Percentiles rank a stretch among this genome's conserved stretches.
Evolutionary conservation across 129 eudicot genomes (phyloP).

Genomic region (Centaurea solstitialis): DNA sequence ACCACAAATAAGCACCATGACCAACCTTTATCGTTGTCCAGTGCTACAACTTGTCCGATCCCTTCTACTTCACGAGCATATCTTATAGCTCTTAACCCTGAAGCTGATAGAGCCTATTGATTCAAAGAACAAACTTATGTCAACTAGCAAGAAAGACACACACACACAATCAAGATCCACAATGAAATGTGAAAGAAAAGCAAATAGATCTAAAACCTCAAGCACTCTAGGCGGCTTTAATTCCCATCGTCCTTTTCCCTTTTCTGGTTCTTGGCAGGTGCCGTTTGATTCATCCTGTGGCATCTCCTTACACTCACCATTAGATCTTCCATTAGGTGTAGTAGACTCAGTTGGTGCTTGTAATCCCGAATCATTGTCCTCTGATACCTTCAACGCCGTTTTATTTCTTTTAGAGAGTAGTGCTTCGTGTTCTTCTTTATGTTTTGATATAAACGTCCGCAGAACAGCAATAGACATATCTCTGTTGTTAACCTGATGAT

Average conservation of each 20-base stretch:
- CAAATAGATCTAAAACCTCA: slow-evolving; percentile 55
- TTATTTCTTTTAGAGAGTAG: slow-evolving; percentile 50
- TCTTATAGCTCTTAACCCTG: slow-evolving; percentile 95
- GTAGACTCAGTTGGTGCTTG: slow-evolving; percentile 42
- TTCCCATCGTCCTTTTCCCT: slow-evolving; percentile 51
- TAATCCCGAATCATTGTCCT: slow-evolving; percentile 31
- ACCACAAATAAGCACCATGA: not conserved
- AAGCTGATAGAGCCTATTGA: slow-evolving; percentile 84
- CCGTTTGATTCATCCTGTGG: slow-evolving; percentile 41
- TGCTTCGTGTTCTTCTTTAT: slow-evolving; percentile 79
- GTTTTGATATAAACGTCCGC: slow-evolving; percentile 81
- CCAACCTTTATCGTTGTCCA: slow-evolving; percentile 85
- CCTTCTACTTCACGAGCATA: slow-evolving; percentile 97
- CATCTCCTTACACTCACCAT: slow-evolving; percentile 49
- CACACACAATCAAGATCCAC: not conserved
- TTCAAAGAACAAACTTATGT: slow-evolving; percentile 10
- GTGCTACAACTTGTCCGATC: slow-evolving; percentile 89
- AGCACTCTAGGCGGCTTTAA: slow-evolving; percentile 90
- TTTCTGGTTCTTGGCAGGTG: slow-evolving; percentile 44
- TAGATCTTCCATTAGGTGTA: slow-evolving; percentile 43
- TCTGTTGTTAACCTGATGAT: slow-evolving; percentile 83
- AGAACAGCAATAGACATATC: slow-evolving; percentile 97
- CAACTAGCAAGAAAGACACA: not conserved
- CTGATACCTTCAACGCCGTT: slow-evolving; percentile 38
- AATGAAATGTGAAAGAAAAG: not conserved